These are phyloP conservation scores for Globisporangium apiculatum DNA, from an alignment of 352 stramenopile genomes.

Conservation along the genomic window DNA sequence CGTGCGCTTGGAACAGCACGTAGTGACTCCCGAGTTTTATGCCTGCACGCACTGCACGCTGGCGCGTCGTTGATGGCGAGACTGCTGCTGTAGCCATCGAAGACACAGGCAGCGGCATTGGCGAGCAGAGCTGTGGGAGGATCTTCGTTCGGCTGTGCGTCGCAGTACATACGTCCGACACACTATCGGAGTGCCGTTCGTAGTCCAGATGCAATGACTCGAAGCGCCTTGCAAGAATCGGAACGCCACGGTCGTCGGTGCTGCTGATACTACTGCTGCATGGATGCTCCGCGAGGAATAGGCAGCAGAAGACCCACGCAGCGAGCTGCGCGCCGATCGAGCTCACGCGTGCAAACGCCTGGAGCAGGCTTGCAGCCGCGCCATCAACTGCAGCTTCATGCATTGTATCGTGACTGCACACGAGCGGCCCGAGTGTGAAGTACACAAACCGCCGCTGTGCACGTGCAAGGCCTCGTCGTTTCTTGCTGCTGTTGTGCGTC, in stretches of 20 bases:
- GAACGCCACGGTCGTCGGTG: not conserved
- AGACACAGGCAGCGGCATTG: too few relatives aligned
- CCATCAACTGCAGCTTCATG: not conserved
- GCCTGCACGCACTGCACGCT: slow-evolving; percentile 8
- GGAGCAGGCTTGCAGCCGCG: not conserved
- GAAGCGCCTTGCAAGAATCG: too few relatives aligned
- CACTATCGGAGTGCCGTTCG: too few relatives aligned
- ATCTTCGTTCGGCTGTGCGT: not conserved
- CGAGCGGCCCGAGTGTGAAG: slow-evolving; percentile 15
- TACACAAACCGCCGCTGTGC: slow-evolving; percentile 36
- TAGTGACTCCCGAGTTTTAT: slow-evolving; percentile 29
- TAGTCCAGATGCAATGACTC: too few relatives aligned
- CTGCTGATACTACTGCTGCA: not conserved
- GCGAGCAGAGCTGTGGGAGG: not conserved
- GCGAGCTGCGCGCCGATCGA: slow-evolving; percentile 39
- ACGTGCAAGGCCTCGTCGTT: slow-evolving; percentile 7
- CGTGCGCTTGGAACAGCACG: slow-evolving; percentile 21
- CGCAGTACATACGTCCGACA: not conserved
- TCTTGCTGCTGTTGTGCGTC: not conserved
- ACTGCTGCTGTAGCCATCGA: not conserved
- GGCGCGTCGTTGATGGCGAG: too few relatives aligned
- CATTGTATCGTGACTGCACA: slow-evolving; percentile 3
- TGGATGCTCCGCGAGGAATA: slow-evolving; percentile 11
- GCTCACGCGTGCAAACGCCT: slow-evolving; percentile 25
- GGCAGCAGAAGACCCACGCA: slow-evolving; percentile 34